Percentiles rank a stretch among this genome's conserved stretches.
Conservation (phyloP, 352 stramenopile species). For the Phytophthora pini region DNA sequence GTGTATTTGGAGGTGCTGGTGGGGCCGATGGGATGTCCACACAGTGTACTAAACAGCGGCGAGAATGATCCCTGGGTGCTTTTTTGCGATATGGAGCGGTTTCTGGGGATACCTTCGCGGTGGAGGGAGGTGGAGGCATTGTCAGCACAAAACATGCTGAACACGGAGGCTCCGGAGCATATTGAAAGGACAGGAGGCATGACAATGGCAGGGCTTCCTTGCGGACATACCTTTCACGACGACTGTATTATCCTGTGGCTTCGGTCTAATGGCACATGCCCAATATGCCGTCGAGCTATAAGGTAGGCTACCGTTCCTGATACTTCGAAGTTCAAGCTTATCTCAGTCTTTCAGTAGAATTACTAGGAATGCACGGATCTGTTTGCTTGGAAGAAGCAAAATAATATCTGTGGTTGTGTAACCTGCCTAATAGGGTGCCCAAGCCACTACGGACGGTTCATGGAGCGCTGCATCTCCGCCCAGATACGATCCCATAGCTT, state of each 20-base stretch:
- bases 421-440: neutral
- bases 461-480: constrained; percentile 49
- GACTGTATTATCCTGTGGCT: constrained; percentile 5
- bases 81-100: neutral
- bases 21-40: neutral
- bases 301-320: neutral
- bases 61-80: neutral
- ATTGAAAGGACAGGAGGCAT: neutral
- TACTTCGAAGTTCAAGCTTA: no score
- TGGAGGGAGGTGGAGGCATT: neutral
- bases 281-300: neutral
- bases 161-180: neutral
- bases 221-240: constrained; percentile 5
- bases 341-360: no score
- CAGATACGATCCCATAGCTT: constrained; percentile 35
- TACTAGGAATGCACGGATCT: no score
- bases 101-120: neutral
- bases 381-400: no score
- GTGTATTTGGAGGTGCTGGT: neutral
- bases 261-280: constrained; percentile 1
- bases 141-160: neutral
- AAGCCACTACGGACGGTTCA: constrained; percentile 40
- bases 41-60: neutral
- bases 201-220: neutral
- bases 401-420: no score